Evolutionary conservation across 208 protist genomes (phyloP), one percentile per base, ranked within the genome.

Genomic region (Leishmania lainsoni): DNA sequence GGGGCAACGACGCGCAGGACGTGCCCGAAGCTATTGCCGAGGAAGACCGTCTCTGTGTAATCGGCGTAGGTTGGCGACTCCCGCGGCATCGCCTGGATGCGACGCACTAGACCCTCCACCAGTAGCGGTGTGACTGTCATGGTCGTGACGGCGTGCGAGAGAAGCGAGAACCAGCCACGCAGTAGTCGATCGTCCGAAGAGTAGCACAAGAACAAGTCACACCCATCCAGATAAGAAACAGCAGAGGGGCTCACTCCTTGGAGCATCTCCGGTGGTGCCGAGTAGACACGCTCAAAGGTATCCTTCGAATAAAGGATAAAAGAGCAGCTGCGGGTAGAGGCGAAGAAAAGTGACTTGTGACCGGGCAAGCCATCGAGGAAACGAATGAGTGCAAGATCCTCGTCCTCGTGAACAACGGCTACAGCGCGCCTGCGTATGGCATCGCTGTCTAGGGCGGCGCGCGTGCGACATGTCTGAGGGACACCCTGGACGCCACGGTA

Each of bases 171-270:
- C 90, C 87, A 94, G 9, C 85, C 87, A 52, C 93, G 89, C 48
- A 96, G 32, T 17, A 74, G 84, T 32, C 87, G 84, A 70, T 94
- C 88, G 17, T 78, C 69, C 22, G 78, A 68, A 10, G 86, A 89
- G 81, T 94, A 96, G n/a, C 84, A 61, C 6, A 96, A 54, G 14
- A 94, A 86, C 75, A 92, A 61, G 85, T 96, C 93, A 17, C 84
- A 76, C 0, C 58, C 42, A 29, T 90, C 83, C 9, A 96, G 76
- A 69, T 96, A 96, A 39, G 86, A 75, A 12, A 96, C 83, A 0
- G 89, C 29, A 26, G 78, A 83, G 0, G 93, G 93, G 5, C 52
- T 35, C 14, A 76, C 79, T 17, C 83, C 84, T 10, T 63, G 88
- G 5, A 94, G 76, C 65, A 94, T 86, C 0, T 80, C 71, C 16